Evolutionary conservation across 768 basidiomycete species (phyloP), one percentile per base, ranked within the genome.

Genomic region (Hericium rajendrae): DNA sequence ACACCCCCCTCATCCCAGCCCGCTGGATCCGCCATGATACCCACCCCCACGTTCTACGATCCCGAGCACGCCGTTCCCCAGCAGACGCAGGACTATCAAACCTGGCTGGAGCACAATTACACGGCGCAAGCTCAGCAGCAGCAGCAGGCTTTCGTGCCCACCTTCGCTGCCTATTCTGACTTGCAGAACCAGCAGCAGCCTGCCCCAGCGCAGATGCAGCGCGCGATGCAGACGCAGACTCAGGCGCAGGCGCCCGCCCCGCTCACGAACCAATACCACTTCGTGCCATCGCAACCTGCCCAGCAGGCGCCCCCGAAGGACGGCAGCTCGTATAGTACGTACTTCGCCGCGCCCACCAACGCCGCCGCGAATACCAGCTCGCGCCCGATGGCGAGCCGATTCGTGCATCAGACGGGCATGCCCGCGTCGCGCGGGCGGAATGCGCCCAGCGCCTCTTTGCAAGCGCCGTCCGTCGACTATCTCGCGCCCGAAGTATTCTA

Each of bases 21-120:
- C 5, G 51, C 48, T n/a, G n/a, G n/a, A n/a, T n/a, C n/a, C 43
- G 38, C 2, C 28, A 66, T 66, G 65, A 66, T 66, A n/a, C 37
- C 62, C 4, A 54, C 59, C 32, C 58, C 64, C 4, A 49, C 65
- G 1, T 66, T 57, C 46, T 66, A 61, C 52, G 62, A 64, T 38
- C 57, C 55, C 18, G 65, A 64, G 4, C 49, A 56, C 3, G 57
- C 60, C 2, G 2, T 53, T 8, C 49, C 56, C 9, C 59, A 53
- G 39, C 55, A 55, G 15, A 28, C 53, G 2, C 41, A 40, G 32
- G 60, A 60, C 18, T 62, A 60, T 51, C 54, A 60, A 0, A 40
- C 41, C 10, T 63, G 61, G 61, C 9, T 54, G 0, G 24, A 56
- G 8, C 43, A 46, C 16, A n/a, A 15, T n/a, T 26, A 8, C 24